Percentiles rank a stretch among this genome's conserved stretches.
phyloP scores from a whole-genome alignment of 1,139 yeast genomes.

The Blastobotrys illinoisensis region DNA sequence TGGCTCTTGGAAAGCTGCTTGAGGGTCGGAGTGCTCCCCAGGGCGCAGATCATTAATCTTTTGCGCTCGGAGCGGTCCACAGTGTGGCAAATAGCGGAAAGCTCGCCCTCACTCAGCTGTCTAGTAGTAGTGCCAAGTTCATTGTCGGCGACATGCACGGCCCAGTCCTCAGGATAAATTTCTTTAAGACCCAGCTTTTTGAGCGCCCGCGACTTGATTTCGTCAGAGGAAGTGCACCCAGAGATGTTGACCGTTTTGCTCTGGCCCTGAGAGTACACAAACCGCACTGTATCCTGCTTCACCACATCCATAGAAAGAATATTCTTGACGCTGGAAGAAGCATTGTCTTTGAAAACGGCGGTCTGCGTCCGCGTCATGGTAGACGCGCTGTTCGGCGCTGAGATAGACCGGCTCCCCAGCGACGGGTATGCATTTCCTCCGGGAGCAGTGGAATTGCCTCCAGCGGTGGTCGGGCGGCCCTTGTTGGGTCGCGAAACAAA shows the following conservation, averaged over 20 bases:
- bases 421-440: conserved; percentile 18
- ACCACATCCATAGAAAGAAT: conserved; percentile 30
- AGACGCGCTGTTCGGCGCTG: conserved; percentile 10
- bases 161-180: conserved; percentile 47
- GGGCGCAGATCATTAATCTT: conserved; percentile 65
- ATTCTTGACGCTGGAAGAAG: conserved; percentile 14
- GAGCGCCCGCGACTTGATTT: conserved; percentile 67
- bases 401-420: conserved; percentile 9
- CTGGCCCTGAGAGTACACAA: conserved; percentile 59
- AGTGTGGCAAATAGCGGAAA: conserved; percentile 77
- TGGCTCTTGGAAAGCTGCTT: conserved; percentile 65
- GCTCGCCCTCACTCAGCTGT: conserved; percentile 67
- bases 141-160: conserved; percentile 41
- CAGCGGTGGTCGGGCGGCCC: not conserved
- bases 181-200: conserved; percentile 46
- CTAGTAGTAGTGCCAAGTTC: conserved; percentile 39
- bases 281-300: conserved; percentile 48
- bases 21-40: conserved; percentile 57
- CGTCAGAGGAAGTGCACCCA: conserved; percentile 77
- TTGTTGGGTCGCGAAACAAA: conserved; percentile 8
- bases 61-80: conserved; percentile 66
- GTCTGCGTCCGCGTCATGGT: conserved; percentile 3
- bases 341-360: not conserved
- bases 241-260: conserved; percentile 65
- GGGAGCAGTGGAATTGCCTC: not conserved